phyloP scores from a whole-genome alignment of 2,329 filamentous ascomycete species.

The Xylaria sp. region DNA sequence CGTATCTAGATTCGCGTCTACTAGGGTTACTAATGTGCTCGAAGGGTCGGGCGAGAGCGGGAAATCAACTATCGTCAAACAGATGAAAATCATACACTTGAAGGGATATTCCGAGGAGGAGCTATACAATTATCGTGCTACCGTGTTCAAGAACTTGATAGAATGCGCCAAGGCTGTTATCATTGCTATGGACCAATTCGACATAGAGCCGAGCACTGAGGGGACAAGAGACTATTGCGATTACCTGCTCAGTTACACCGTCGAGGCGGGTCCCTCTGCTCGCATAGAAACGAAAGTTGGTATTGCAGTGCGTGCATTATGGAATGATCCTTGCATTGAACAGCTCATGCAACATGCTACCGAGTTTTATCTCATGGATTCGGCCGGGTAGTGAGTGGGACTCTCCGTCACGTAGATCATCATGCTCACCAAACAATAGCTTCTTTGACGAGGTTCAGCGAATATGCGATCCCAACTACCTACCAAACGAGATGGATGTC shows the following conservation, averaged over 20 bases:
- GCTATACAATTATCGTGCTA: slow-evolving; percentile 91
- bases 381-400: slow-evolving; percentile 83
- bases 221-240: slow-evolving; percentile 79
- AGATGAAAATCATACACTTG: slow-evolving; percentile 99
- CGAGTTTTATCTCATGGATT: slow-evolving; percentile 99
- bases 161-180: slow-evolving; percentile 97
- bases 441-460: slow-evolving; percentile 94
- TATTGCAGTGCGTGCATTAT: slow-evolving; percentile 84
- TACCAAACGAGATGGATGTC: slow-evolving; percentile 94
- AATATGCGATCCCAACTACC: slow-evolving; percentile 86
- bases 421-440: slow-evolving; percentile 61
- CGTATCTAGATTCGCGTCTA: background rate
- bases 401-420: background rate
- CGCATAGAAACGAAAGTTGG: slow-evolving; percentile 84
- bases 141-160: slow-evolving; percentile 97
- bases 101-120: slow-evolving; percentile 97
- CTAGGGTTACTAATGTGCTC: slow-evolving; percentile 35
- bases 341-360: slow-evolving; percentile 92
- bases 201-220: slow-evolving; percentile 79
- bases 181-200: slow-evolving; percentile 90
- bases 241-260: slow-evolving; percentile 86
- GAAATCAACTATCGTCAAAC: slow-evolving; percentile 99
- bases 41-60: slow-evolving; percentile 93
- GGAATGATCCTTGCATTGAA: slow-evolving; percentile 87
- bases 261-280: slow-evolving; percentile 90